Conservation (phyloP, 345 rosid species). For the Gossypium thurberi region DNA sequence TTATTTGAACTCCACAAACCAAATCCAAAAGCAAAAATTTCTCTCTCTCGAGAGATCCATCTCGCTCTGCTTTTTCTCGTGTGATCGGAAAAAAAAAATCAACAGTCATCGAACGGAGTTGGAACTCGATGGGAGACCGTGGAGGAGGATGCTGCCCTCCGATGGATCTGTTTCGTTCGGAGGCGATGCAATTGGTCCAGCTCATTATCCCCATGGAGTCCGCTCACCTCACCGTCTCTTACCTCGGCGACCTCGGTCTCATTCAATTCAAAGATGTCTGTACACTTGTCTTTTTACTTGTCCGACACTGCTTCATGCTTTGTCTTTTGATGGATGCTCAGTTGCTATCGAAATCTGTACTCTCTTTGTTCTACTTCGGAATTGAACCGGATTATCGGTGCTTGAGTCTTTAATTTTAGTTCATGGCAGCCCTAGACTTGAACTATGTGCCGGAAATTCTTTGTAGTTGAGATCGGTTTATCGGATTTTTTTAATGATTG, state of each 20-base stretch:
- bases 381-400: neutral
- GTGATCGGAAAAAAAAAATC: slow-evolving; percentile 11
- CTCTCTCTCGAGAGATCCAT: neutral
- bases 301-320: neutral
- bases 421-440: neutral
- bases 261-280: slow-evolving; percentile 94
- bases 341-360: neutral
- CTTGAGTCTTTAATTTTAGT: slow-evolving; percentile 2
- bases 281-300: slow-evolving; percentile 15
- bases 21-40: neutral
- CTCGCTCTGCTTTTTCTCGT: neutral
- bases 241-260: slow-evolving; percentile 89
- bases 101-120: slow-evolving; percentile 9
- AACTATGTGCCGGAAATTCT: neutral
- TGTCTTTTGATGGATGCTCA: neutral
- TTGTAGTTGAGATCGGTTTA: neutral
- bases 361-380: neutral
- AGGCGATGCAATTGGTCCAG: slow-evolving; percentile 91
- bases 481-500: neutral
- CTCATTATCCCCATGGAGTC: slow-evolving; percentile 89
- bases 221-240: slow-evolving; percentile 79
- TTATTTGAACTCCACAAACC: neutral
- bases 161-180: slow-evolving; percentile 94
- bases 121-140: slow-evolving; percentile 40
- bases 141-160: slow-evolving; percentile 75